Conservation (phyloP, 2,329 filamentous ascomycete species). For the Fusarium lyarnte region DNA sequence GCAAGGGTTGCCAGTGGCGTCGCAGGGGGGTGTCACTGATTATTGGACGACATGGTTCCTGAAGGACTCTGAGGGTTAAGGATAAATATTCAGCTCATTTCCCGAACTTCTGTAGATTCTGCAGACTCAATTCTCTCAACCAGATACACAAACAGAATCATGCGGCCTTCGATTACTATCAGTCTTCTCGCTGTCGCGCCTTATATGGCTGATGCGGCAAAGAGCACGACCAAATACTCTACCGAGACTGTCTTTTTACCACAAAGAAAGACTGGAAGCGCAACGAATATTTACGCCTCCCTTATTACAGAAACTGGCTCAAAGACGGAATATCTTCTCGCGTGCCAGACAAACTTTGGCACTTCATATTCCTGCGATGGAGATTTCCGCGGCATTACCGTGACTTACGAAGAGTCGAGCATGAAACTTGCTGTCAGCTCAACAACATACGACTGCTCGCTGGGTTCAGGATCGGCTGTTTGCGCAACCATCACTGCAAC, state of each 20-base stretch:
- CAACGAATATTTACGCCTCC: conserved; percentile 37
- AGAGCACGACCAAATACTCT: conserved; percentile 12
- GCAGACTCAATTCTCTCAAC: neutral
- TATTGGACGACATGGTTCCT: neutral
- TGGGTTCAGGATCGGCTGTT: conserved; percentile 9
- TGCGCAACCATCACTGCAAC: conserved; percentile 7
- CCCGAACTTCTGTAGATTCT: neutral
- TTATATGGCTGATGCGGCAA: neutral
- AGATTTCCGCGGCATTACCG: conserved; percentile 34
- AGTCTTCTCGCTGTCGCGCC: neutral
- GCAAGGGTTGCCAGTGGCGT: neutral
- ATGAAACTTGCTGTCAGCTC: conserved; percentile 26
- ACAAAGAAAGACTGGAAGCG: conserved; percentile 20
- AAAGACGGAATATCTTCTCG: conserved; percentile 38
- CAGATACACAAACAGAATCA: neutral
- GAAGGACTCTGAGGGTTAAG: neutral
- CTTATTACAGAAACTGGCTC: conserved; percentile 32
- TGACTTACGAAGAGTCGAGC: conserved; percentile 26
- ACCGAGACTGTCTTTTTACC: conserved; percentile 34
- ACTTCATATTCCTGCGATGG: conserved; percentile 33
- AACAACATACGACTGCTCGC: conserved; percentile 33
- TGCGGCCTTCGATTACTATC: neutral
- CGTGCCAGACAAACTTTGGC: conserved; percentile 33
- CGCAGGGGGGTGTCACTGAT: neutral
- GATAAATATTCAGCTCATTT: neutral